Conservation (phyloP, 1,139 yeast genomes). For the Suhomyces atakaporum region DNA sequence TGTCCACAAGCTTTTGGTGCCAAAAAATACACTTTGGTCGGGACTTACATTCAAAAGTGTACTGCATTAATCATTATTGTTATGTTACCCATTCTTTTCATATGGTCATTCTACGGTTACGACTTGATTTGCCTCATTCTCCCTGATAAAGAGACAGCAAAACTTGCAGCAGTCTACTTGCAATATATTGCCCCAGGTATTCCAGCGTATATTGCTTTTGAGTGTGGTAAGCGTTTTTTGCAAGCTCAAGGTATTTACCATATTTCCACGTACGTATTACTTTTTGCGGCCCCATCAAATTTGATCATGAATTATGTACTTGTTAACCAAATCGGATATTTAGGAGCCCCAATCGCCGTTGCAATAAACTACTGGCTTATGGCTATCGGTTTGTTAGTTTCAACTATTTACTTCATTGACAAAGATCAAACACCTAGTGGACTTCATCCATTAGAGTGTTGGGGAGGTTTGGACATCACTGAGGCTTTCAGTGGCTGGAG, state of each 20-base stretch:
- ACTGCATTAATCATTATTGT: slow-evolving; percentile 50
- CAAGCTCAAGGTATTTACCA: slow-evolving; percentile 59
- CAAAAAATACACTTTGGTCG: slow-evolving; percentile 52
- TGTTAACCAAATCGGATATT: slow-evolving; percentile 45
- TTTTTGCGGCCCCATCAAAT: slow-evolving; percentile 56
- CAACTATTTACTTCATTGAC: slow-evolving; percentile 40
- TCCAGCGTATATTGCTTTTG: slow-evolving; percentile 56
- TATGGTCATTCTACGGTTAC: slow-evolving; percentile 53
- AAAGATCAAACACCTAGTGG: slow-evolving; percentile 45
- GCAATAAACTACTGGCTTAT: slow-evolving; percentile 58
- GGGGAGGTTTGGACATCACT: slow-evolving; percentile 31
- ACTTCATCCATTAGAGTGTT: slow-evolving; percentile 39
- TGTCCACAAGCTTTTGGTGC: slow-evolving; percentile 72
- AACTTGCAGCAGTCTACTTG: slow-evolving; percentile 52
- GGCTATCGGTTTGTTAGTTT: slow-evolving; percentile 47
- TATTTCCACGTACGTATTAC: slow-evolving; percentile 51
- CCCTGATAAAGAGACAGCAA: slow-evolving; percentile 53
- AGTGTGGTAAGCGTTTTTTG: slow-evolving; percentile 55
- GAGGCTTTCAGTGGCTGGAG: slow-evolving; percentile 48
- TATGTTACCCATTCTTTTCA: slow-evolving; percentile 50
- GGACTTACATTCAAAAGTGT: slow-evolving; percentile 56
- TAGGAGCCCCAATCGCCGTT: slow-evolving; percentile 63
- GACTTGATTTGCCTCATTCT: slow-evolving; percentile 37
- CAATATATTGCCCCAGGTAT: slow-evolving; percentile 54
- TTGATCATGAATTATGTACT: slow-evolving; percentile 50